These are phyloP conservation scores for Agastache rugosa DNA, from an alignment of 257 asterid species.

Conservation along the genomic window DNA sequence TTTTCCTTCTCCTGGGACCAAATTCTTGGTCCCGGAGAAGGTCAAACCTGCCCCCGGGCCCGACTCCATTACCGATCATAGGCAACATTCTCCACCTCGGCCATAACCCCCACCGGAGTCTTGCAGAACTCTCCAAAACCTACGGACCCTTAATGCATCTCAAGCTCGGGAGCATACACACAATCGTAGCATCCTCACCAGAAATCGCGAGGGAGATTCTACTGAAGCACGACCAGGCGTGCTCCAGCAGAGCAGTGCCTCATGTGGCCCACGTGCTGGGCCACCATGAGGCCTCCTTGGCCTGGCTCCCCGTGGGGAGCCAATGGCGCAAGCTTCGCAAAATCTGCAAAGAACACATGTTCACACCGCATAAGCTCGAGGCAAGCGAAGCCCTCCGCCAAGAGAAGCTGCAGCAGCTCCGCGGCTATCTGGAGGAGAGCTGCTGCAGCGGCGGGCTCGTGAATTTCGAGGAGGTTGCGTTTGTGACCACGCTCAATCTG, in stretches of 20 bases:
- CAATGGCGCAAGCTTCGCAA: constrained; percentile 37
- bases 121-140: neutral
- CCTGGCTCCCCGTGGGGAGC: constrained; percentile 19
- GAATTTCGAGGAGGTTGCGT: constrained; percentile 34
- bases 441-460: neutral
- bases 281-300: constrained; percentile 33
- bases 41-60: constrained; percentile 35
- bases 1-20: neutral
- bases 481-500: constrained; percentile 37
- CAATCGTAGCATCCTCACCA: constrained; percentile 37
- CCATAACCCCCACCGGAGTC: constrained; percentile 17
- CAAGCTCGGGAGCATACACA: constrained; percentile 34
- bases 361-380: constrained; percentile 21
- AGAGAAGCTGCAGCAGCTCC: constrained; percentile 21
- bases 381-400: constrained; percentile 36
- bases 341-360: constrained; percentile 36
- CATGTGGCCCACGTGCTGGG: neutral
- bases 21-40: neutral
- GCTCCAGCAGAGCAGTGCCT: constrained; percentile 22
- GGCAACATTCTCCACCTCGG: constrained; percentile 36
- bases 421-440: constrained; percentile 17
- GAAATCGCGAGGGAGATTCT: constrained; percentile 38
- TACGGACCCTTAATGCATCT: constrained; percentile 47
- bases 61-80: constrained; percentile 25
- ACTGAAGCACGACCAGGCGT: constrained; percentile 32